Base-by-base conservation (phyloP, 139 green algal genomes). In the Mychonastes homosphaera region DNA sequence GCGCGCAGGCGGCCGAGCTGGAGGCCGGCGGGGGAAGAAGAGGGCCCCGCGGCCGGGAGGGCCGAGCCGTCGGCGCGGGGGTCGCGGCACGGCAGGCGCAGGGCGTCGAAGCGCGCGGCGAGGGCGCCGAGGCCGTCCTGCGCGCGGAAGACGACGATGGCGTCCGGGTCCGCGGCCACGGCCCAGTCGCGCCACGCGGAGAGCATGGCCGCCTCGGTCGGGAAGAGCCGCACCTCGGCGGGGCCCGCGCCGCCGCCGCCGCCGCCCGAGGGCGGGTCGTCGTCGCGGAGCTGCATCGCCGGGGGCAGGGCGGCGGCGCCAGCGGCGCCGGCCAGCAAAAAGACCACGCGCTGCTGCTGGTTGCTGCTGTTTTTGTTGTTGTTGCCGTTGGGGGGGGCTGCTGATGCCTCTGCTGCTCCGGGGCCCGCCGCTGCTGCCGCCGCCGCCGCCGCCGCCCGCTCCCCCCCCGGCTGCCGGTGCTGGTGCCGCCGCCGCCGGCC, bases 81-180 rank as follows among this genome's bases (percentile, higher is more conserved):
- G 2, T 12, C 3, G 26, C 26, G 19, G 18, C 21, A 27, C 26
- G 18, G 55, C n/a, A 82, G 40, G 7, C 63, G 27, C 19, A 88
- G 67, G 0, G 53, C 68, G 3, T 52, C 58, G 40, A 81, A 83
- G n/a, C 83, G 73, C 16, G 75, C 46, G 4, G 55, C 50, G 26
- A 91, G 50, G 4, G 72, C 77, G 0, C 73, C 77, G 43, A 91
- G 71, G 7, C 71, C 84, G 76, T 90, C 77, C 79, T 90, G 74
- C n/a, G n/a, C n/a, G n/a, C n/a, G n/a, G 50, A 84, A 90, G 0
- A 78, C 41, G 15, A 54, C 60, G 19, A 91, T 29, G 30, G 66
- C 67, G 41, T 90, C 83, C 0, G 83, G 82, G 44, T 90, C 81
- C 0, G 21, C 33, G 0, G 44, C 8, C 26, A 59, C 9, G n/a